Percentiles rank a stretch among this genome's conserved stretches.
phyloP scores from a whole-genome alignment of 352 stramenopile species.

The Globisporangium rhizosaccharum region DNA sequence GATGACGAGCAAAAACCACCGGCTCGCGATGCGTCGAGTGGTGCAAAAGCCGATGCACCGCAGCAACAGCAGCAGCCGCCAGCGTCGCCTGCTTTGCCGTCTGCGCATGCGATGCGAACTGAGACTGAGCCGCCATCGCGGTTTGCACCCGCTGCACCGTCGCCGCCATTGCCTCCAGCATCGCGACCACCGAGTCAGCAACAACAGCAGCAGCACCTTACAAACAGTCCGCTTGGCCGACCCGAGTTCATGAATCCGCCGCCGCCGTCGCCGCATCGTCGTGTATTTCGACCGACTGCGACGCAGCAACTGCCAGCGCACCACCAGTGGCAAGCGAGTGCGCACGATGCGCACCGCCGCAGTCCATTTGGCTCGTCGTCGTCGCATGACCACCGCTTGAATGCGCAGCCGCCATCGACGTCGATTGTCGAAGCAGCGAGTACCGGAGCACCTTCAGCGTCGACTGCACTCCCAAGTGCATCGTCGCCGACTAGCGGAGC shows the following conservation, averaged over 20 bases:
- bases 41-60: background rate
- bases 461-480: background rate
- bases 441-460: background rate
- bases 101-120: background rate
- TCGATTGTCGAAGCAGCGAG: constrained; percentile 1
- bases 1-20: no score
- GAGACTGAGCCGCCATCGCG: background rate
- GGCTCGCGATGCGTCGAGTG: background rate
- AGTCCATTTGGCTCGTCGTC: background rate
- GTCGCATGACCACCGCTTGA: constrained; percentile 4
- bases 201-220: constrained; percentile 6
- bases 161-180: background rate
- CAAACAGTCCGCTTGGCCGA: background rate
- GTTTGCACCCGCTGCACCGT: background rate
- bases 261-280: constrained; percentile 15
- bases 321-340: constrained; percentile 2
- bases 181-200: background rate
- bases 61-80: constrained; percentile 2
- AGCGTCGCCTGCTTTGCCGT: no score
- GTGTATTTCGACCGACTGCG: constrained; percentile 11
- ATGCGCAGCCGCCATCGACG: background rate
- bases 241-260: constrained; percentile 6
- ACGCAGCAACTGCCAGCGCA: background rate
- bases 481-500: background rate
- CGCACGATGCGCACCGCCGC: constrained; percentile 14